A percentile compares a stretch with the other conserved stretches of the same genome.
These are phyloP conservation scores for Alternaria gaisen DNA, from an alignment of 2,329 filamentous ascomycete species.

Conservation along the genomic window DNA sequence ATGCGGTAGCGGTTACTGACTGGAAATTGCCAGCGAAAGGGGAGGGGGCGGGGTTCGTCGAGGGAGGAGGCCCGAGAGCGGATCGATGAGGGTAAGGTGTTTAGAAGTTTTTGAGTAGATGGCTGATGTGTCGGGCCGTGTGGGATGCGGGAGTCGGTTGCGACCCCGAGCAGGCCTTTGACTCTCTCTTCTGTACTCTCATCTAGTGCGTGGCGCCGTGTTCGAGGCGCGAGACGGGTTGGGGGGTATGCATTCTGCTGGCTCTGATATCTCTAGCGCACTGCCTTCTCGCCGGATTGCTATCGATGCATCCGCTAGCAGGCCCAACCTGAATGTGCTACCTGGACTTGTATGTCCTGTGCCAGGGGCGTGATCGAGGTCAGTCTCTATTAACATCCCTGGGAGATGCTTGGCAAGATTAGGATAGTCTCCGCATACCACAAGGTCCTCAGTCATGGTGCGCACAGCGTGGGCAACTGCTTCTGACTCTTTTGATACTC, in stretches of 20 bases:
- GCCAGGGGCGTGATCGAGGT: neutral
- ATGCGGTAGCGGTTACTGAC: neutral
- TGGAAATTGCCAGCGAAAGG: constrained; percentile 5
- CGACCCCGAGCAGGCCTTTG: neutral
- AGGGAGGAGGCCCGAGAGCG: constrained; percentile 1
- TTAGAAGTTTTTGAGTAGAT: neutral
- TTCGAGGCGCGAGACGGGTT: neutral
- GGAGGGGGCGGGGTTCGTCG: neutral
- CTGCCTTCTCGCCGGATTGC: neutral
- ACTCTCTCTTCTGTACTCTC: neutral
- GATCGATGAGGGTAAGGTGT: constrained; percentile 1
- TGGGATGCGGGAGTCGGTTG: neutral
- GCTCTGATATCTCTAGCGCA: neutral
- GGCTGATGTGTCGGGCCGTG: constrained; percentile 1
- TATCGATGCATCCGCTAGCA: neutral
- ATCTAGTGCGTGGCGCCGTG: neutral
- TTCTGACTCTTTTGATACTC: neutral
- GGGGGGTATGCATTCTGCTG: neutral
- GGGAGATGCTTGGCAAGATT: neutral
- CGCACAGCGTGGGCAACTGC: neutral
- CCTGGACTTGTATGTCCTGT: neutral
- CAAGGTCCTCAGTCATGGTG: neutral
- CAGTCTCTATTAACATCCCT: neutral
- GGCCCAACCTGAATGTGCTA: neutral
- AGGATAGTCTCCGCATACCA: neutral